Percentiles rank a stretch among this genome's conserved stretches.
phyloP scores from a whole-genome alignment of 257 asterid genomes.

The Scutellaria galericulata region DNA sequence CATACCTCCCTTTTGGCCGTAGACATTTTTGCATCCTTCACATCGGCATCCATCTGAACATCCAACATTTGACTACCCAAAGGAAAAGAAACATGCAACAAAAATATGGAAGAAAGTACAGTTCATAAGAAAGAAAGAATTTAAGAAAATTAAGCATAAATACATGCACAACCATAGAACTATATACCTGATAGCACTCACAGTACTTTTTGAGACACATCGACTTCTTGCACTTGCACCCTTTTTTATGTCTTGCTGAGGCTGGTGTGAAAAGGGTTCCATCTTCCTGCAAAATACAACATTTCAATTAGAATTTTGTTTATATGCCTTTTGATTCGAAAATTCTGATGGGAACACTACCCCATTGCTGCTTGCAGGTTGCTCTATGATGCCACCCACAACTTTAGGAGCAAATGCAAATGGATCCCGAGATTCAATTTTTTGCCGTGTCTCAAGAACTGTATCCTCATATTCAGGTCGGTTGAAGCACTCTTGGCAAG shows the following conservation, averaged over 20 bases:
- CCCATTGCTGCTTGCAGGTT: slow-evolving; percentile 45
- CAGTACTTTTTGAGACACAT: slow-evolving; percentile 83
- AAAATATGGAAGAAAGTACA: slow-evolving; percentile 9
- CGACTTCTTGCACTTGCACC: slow-evolving; percentile 91
- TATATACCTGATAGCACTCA: slow-evolving; percentile 82
- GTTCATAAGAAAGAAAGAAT: neutral
- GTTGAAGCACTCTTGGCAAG: slow-evolving; percentile 75
- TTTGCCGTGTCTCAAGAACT: slow-evolving; percentile 55
- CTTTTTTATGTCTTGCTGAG: slow-evolving; percentile 78
- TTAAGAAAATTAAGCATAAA: slow-evolving; percentile 3
- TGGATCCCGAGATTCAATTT: slow-evolving; percentile 67
- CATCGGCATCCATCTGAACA: slow-evolving; percentile 84
- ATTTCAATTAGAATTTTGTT: slow-evolving; percentile 18
- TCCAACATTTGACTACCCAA: slow-evolving; percentile 64
- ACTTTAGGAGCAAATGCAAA: slow-evolving; percentile 74
- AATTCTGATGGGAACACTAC: slow-evolving; percentile 43
- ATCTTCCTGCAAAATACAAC: slow-evolving; percentile 47
- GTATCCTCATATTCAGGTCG: slow-evolving; percentile 59
- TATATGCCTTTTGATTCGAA: slow-evolving; percentile 10
- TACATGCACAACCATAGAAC: slow-evolving; percentile 25
- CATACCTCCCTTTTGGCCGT: slow-evolving; percentile 70
- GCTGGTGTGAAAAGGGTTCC: slow-evolving; percentile 50
- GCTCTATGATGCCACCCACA: slow-evolving; percentile 44
- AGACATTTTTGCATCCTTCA: slow-evolving; percentile 71
- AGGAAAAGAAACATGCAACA: slow-evolving; percentile 24